phyloP scores from a whole-genome alignment of 129 eudicot genomes.

The Chrysanthemum makinoi region DNA sequence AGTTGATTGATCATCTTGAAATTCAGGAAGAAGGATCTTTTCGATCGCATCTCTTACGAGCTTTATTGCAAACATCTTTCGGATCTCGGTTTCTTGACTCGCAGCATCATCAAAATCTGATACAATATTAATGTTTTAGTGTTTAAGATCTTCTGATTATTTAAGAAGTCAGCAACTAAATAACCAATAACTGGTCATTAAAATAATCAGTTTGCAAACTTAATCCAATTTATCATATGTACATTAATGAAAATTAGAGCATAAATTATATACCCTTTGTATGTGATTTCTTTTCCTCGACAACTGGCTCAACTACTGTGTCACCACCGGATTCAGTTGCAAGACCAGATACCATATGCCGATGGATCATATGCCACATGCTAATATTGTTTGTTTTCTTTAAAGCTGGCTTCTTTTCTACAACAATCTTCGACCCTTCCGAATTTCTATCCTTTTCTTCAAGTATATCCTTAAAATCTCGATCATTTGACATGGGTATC shows the following conservation, averaged over 20 bases:
- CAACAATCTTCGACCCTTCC: constrained; percentile 19
- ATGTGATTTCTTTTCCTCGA: constrained; percentile 25
- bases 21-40: constrained; percentile 68
- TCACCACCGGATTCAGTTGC: constrained; percentile 35
- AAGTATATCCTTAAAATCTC: background rate
- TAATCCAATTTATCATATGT: too few species aligned
- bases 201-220: too few species aligned
- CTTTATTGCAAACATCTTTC: constrained; percentile 72
- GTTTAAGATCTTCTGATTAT: too few species aligned
- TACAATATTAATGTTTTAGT: background rate
- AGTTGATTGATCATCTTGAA: constrained; percentile 56
- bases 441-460: constrained; percentile 4
- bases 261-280: constrained; percentile 22
- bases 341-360: constrained; percentile 57
- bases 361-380: constrained; percentile 88
- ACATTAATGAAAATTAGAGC: too few species aligned
- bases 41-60: constrained; percentile 83
- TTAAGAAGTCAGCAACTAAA: too few species aligned
- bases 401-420: constrained; percentile 25
- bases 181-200: too few species aligned
- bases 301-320: constrained; percentile 9
- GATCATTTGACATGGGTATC: background rate
- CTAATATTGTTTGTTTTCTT: constrained; percentile 54
- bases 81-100: constrained; percentile 52
- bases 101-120: constrained; percentile 32